These are phyloP conservation scores for Phytophthora pisi DNA, from an alignment of 352 stramenopile genomes.

Conservation along the genomic window DNA sequence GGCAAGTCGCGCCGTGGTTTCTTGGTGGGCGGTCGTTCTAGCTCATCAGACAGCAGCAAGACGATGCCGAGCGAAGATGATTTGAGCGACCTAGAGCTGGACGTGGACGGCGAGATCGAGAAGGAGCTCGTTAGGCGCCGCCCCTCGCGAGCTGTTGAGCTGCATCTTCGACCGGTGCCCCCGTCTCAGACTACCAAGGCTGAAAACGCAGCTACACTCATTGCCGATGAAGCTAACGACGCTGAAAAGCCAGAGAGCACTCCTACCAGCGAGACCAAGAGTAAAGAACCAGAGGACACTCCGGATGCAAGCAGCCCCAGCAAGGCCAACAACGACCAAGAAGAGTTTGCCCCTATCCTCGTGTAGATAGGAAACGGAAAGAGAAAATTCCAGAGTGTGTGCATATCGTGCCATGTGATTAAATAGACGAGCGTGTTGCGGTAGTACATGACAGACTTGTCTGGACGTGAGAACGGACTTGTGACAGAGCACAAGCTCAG, in stretches of 20 bases:
- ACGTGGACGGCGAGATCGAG: conserved; percentile 78
- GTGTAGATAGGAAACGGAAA: conserved; percentile 16
- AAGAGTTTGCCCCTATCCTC: conserved; percentile 19
- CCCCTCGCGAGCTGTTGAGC: conserved; percentile 51
- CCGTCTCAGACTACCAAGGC: conserved; percentile 16
- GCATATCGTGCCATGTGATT: conserved; percentile 34
- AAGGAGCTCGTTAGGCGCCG: conserved; percentile 63
- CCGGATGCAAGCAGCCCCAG: conserved; percentile 18
- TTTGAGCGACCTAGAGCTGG: conserved; percentile 63
- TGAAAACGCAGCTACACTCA: conserved; percentile 4
- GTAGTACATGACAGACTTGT: conserved; percentile 34
- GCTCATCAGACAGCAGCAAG: conserved; percentile 40
- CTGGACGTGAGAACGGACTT: conserved; percentile 17
- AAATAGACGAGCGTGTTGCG: conserved; percentile 43
- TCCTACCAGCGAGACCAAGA: conserved; percentile 2
- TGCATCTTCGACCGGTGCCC: conserved; percentile 14
- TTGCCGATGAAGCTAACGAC: conserved; percentile 9
- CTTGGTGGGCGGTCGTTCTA: conserved; percentile 30
- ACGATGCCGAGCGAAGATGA: conserved; percentile 37
- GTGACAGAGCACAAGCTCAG: conserved; percentile 12
- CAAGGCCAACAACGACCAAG: conserved; percentile 9
- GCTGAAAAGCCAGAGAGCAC: conserved; percentile 22
- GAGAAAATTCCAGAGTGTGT: conserved; percentile 15
- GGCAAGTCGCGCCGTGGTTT: conserved; percentile 44
- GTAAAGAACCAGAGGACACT: conserved; percentile 22